Percentiles rank a stretch among this genome's conserved stretches.
These are phyloP conservation scores for Panaeolus papilionaceus DNA, from an alignment of 768 basidiomycete genomes.

Conservation along the genomic window DNA sequence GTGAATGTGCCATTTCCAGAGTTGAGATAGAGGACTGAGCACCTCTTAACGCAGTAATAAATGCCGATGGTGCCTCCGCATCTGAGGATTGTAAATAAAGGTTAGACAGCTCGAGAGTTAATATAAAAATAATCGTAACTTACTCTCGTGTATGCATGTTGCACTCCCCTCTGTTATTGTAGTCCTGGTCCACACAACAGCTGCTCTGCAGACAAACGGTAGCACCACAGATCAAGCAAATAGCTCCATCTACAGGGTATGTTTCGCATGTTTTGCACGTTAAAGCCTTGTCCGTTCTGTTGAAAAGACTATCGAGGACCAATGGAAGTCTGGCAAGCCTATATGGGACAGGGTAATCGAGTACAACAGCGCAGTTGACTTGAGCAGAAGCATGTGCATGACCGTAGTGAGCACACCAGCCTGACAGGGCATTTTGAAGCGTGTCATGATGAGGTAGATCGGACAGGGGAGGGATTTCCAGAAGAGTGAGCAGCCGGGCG, in stretches of 20 bases:
- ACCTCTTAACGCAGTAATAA: conserved; percentile 92
- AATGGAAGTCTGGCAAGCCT: conserved; percentile 82
- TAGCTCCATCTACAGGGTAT: conserved; percentile 83
- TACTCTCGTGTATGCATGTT: conserved; percentile 96
- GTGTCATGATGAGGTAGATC: conserved; percentile 85
- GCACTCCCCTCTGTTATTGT: conserved; percentile 83
- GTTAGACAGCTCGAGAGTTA: neutral
- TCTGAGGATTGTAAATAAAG: conserved; percentile 44
- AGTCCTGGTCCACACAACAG: conserved; percentile 81
- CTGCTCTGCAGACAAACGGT: conserved; percentile 91
- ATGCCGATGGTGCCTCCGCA: conserved; percentile 91
- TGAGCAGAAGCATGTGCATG: conserved; percentile 81
- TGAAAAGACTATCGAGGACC: conserved; percentile 84
- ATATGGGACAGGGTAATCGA: conserved; percentile 87
- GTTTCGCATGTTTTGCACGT: conserved; percentile 80
- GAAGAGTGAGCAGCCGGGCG: conserved; percentile 70
- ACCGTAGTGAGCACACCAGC: conserved; percentile 92
- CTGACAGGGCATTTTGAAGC: conserved; percentile 85
- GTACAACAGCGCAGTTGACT: conserved; percentile 75
- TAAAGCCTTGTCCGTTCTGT: conserved; percentile 73
- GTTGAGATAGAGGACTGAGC: conserved; percentile 88
- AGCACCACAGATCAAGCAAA: conserved; percentile 90
- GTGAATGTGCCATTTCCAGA: conserved; percentile 89
- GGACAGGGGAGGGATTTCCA: conserved; percentile 82
- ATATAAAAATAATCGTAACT: conserved; percentile 38